Evolutionary conservation across 2,329 filamentous ascomycete genomes (phyloP).

Genomic region (Thelonectria blattea): DNA sequence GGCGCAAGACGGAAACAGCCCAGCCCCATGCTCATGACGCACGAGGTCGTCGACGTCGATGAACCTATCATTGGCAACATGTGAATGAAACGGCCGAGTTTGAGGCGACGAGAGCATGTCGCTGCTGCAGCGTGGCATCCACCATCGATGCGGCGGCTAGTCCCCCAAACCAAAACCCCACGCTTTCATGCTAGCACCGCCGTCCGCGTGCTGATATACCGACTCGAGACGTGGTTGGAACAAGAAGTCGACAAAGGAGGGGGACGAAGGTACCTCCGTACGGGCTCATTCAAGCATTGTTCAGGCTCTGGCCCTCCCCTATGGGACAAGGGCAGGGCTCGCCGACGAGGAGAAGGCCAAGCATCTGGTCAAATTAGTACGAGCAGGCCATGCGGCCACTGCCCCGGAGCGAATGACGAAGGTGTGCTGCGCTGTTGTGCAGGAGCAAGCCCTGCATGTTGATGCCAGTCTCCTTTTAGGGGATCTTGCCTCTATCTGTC

Average conservation of each 20-base stretch:
- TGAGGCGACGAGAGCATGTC: conserved; percentile 19
- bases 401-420: conserved; percentile 10
- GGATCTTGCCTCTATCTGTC: conserved; percentile 12
- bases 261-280: conserved; percentile 5
- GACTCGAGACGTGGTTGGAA: conserved; percentile 28
- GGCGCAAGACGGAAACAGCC: conserved; percentile 18
- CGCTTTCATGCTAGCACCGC: conserved; percentile 21
- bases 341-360: not conserved
- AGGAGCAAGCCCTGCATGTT: conserved; percentile 14
- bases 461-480: conserved; percentile 13
- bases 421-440: conserved; percentile 15
- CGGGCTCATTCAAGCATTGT: conserved; percentile 1
- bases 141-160: conserved; percentile 20
- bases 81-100: conserved; percentile 35
- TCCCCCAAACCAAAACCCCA: conserved; percentile 27
- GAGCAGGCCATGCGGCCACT: conserved; percentile 2
- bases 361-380: conserved; percentile 4
- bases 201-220: conserved; percentile 34
- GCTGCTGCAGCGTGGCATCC: conserved; percentile 25
- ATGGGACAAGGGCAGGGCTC: not conserved
- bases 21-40: conserved; percentile 21
- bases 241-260: conserved; percentile 6
- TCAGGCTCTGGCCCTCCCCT: not conserved
- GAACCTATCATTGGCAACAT: conserved; percentile 41
- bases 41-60: conserved; percentile 32